A percentile compares a stretch with the other conserved stretches of the same genome.
phyloP scores from a whole-genome alignment of 164 flowering plant genomes.

The Cinnamomum chago region DNA sequence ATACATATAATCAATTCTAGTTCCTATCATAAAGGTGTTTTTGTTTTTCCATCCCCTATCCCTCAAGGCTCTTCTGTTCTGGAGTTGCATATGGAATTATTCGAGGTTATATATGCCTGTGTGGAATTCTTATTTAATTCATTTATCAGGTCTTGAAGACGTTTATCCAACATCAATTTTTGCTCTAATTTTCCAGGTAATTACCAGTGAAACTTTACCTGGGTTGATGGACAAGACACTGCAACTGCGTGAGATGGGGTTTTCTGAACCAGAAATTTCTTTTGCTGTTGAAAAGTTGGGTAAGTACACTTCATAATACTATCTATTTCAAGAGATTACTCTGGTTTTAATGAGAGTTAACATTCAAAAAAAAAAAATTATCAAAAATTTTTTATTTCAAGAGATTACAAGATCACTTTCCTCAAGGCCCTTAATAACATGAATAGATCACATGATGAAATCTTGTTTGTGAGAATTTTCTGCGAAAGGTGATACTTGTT shows the following conservation, averaged over 20 bases:
- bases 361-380: no score
- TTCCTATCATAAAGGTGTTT: background rate
- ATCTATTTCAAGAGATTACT: no score
- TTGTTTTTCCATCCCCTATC: background rate
- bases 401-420: no score
- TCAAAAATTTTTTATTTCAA: no score
- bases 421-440: no score
- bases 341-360: no score
- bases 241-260: constrained; percentile 84
- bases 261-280: constrained; percentile 71
- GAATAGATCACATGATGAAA: no score
- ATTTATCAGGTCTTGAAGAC: background rate
- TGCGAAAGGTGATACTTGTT: background rate
- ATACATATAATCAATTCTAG: constrained; percentile 13
- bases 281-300: constrained; percentile 71
- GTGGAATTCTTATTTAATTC: background rate
- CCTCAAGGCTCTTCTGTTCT: background rate
- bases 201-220: constrained; percentile 48
- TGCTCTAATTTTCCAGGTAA: constrained; percentile 30
- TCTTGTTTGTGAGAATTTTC: background rate
- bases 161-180: background rate
- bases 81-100: background rate
- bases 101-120: background rate
- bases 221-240: constrained; percentile 77
- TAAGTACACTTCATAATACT: constrained; percentile 26